A percentile compares a stretch with the other conserved stretches of the same genome.
Conservation (phyloP, 2,329 filamentous ascomycete genomes). For the Trichoderma guizhouense region DNA sequence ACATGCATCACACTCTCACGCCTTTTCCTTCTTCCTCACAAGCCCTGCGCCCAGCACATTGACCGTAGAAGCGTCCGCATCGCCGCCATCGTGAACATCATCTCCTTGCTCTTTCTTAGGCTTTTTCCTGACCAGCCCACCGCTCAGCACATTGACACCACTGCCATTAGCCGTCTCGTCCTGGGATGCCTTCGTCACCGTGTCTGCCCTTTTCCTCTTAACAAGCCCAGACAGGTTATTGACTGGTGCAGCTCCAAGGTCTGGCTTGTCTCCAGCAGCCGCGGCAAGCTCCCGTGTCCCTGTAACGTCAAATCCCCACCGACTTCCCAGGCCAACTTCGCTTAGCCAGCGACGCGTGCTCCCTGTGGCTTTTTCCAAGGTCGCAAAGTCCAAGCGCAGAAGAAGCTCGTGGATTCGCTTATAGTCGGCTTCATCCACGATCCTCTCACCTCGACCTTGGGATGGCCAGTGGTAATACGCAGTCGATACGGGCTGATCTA, state of each 20-base stretch:
- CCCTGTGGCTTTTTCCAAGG: slow-evolving; percentile 55
- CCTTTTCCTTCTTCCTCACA: slow-evolving; percentile 57
- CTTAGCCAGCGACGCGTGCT: slow-evolving; percentile 69
- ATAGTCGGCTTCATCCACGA: slow-evolving; percentile 63
- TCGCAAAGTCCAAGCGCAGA: slow-evolving; percentile 70
- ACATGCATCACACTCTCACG: slow-evolving; percentile 13
- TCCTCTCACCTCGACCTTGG: slow-evolving; percentile 58
- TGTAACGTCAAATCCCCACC: slow-evolving; percentile 51
- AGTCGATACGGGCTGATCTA: slow-evolving; percentile 50
- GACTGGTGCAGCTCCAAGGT: slow-evolving; percentile 25
- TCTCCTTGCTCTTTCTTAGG: slow-evolving; percentile 38
- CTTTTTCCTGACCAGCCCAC: slow-evolving; percentile 53
- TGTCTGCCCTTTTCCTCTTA: slow-evolving; percentile 43
- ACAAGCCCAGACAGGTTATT: slow-evolving; percentile 50
- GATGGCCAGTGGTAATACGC: slow-evolving; percentile 65
- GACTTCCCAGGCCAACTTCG: slow-evolving; percentile 56
- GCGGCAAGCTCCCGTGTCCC: slow-evolving; percentile 39
- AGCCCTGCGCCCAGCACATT: slow-evolving; percentile 51
- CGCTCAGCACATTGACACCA: slow-evolving; percentile 46
- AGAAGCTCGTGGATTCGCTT: slow-evolving; percentile 66
- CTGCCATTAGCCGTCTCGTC: slow-evolving; percentile 3
- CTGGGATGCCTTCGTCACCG: slow-evolving; percentile 21
- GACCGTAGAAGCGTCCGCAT: slow-evolving; percentile 24
- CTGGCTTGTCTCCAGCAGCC: slow-evolving; percentile 4
- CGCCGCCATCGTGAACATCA: neutral